Evolutionary conservation across 345 rosid species (phyloP).

Genomic region (Eutrema heterophyllum): DNA sequence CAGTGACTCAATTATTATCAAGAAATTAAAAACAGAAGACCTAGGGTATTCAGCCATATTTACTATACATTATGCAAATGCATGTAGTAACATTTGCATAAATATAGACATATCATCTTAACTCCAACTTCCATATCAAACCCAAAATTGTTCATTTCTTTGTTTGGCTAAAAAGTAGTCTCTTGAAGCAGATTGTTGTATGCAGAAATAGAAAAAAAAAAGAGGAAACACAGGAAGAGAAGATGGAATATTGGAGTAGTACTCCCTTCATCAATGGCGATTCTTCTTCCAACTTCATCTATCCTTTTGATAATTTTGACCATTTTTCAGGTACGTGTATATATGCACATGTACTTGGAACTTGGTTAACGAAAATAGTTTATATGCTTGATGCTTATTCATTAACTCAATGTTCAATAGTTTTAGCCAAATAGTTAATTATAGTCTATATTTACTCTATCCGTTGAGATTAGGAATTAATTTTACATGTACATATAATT

Average conservation of each 20-base stretch:
- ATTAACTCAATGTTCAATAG: neutral
- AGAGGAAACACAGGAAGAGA: neutral
- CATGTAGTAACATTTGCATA: conserved; percentile 8
- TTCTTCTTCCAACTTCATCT: conserved; percentile 20
- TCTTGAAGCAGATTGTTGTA: conserved; percentile 6
- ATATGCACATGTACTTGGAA: neutral
- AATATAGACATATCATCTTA: neutral
- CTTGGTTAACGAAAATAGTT: neutral
- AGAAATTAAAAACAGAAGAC: neutral
- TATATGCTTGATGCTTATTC: neutral
- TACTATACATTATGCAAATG: neutral
- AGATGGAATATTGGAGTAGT: conserved; percentile 24
- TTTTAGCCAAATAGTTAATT: neutral
- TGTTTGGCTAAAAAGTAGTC: conserved; percentile 2
- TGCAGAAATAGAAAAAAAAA: neutral
- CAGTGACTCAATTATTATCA: neutral
- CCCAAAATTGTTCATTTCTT: neutral
- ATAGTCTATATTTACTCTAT: neutral
- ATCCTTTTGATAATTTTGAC: conserved; percentile 16
- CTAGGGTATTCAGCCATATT: neutral
- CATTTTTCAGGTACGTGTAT: conserved; percentile 29
- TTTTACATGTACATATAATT: neutral
- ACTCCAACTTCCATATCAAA: conserved; percentile 6
- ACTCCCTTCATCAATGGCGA: conserved; percentile 22
- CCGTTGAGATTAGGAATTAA: neutral